Percentiles rank a stretch among this genome's conserved stretches.
phyloP scores from a whole-genome alignment of 208 protist genomes.

The Novymonas esmeraldas region DNA sequence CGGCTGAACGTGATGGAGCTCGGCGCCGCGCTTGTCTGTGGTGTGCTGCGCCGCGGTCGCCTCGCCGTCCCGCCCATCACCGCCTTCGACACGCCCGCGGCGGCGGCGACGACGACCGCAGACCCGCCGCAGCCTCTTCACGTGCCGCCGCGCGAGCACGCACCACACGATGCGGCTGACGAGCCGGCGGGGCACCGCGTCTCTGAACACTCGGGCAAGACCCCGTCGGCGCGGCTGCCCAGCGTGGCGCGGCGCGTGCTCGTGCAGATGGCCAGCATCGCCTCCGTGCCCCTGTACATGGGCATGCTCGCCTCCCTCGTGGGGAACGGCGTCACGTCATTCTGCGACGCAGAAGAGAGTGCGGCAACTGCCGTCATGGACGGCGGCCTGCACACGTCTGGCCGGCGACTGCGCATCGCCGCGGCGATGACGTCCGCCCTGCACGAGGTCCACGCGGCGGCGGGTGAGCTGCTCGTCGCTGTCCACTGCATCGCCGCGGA shows the following conservation, averaged over 20 bases:
- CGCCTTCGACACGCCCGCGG: slow-evolving; percentile 10
- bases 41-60: slow-evolving; percentile 26
- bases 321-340: slow-evolving; percentile 34
- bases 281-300: slow-evolving; percentile 33
- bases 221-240: background rate
- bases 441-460: slow-evolving; percentile 26
- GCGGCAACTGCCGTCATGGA: background rate
- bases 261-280: slow-evolving; percentile 10
- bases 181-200: background rate
- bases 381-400: background rate
- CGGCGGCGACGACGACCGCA: too few species aligned
- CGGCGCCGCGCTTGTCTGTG: slow-evolving; percentile 34
- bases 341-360: background rate
- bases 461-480: slow-evolving; percentile 5
- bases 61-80: slow-evolving; percentile 2
- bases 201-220: background rate
- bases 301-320: slow-evolving; percentile 36
- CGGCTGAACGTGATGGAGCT: slow-evolving; percentile 40
- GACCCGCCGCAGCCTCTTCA: background rate
- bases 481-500: slow-evolving; percentile 4
- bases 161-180: background rate
- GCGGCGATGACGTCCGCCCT: slow-evolving; percentile 16
- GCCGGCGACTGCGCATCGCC: slow-evolving; percentile 3
- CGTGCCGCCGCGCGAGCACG: too few species aligned
- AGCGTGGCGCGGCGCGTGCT: slow-evolving; percentile 31